A percentile compares a stretch with the other conserved stretches of the same genome.
These are phyloP conservation scores for Clarireedia homoeocarpa DNA, from an alignment of 2,329 filamentous ascomycete genomes.

Conservation along the genomic window DNA sequence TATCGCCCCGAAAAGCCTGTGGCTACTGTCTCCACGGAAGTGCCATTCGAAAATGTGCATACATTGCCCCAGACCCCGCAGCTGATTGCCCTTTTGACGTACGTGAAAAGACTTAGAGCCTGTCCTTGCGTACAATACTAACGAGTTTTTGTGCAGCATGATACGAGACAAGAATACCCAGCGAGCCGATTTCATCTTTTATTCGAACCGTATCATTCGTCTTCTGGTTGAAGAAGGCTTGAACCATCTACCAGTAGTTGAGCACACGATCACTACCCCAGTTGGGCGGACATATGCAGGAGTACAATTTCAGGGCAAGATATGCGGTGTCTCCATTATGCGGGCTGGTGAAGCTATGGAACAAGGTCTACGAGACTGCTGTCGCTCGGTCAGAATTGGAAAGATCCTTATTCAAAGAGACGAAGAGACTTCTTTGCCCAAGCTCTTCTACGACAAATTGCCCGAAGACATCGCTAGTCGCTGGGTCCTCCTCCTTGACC, in stretches of 20 bases:
- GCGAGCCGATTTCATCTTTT: slow-evolving; percentile 97
- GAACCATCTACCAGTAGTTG: slow-evolving; percentile 89
- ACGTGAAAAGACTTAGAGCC: slow-evolving; percentile 34
- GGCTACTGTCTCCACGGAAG: slow-evolving; percentile 79
- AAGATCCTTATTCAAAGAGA: slow-evolving; percentile 98
- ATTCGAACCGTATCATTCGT: slow-evolving; percentile 96
- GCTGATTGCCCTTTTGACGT: slow-evolving; percentile 95
- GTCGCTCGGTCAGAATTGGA: slow-evolving; percentile 92
- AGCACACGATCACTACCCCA: slow-evolving; percentile 83
- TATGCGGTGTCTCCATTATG: slow-evolving; percentile 98
- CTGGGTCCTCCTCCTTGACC: slow-evolving; percentile 91
- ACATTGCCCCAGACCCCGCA: slow-evolving; percentile 90
- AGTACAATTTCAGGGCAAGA: slow-evolving; percentile 94
- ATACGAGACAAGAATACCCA: slow-evolving; percentile 87
- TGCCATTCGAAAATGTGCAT: slow-evolving; percentile 79
- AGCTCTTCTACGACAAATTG: slow-evolving; percentile 95
- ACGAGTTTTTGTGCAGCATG: slow-evolving; percentile 52
- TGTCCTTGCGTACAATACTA: slow-evolving; percentile 2
- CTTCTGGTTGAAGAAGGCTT: slow-evolving; percentile 93
- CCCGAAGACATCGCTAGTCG: slow-evolving; percentile 86
- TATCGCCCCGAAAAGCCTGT: slow-evolving; percentile 75
- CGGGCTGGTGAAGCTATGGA: slow-evolving; percentile 98
- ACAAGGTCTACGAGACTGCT: slow-evolving; percentile 91
- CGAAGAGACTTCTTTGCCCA: slow-evolving; percentile 86
- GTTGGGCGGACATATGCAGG: slow-evolving; percentile 83